Percentiles rank a stretch among this genome's conserved stretches.
These are phyloP conservation scores for Symbiodinium natans DNA, from an alignment of 73 alveolate genomes.

Conservation along the genomic window DNA sequence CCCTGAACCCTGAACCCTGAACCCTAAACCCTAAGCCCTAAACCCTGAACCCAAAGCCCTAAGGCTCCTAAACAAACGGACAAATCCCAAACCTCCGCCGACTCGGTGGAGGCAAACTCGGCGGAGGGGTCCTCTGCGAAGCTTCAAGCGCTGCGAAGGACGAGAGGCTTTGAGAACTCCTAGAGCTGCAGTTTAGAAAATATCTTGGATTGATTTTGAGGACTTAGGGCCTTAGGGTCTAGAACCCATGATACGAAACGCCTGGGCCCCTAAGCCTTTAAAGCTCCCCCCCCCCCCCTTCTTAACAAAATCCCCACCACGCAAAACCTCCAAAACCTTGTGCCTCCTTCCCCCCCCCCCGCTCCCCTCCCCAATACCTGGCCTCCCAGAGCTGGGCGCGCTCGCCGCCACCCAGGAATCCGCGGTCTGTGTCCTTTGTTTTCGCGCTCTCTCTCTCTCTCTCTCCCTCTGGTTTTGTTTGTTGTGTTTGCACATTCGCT, in stretches of 20 bases:
- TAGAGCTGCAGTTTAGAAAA: no score
- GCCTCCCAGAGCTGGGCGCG: background rate
- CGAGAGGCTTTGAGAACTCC: background rate
- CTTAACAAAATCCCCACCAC: no score
- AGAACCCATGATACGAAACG: no score
- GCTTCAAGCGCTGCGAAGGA: background rate
- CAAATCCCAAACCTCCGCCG: background rate
- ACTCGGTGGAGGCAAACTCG: slow-evolving; percentile 22
- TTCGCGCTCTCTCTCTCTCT: no score
- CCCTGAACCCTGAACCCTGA: background rate
- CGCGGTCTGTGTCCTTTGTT: background rate
- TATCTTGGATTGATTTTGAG: no score
- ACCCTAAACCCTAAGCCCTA: no score
- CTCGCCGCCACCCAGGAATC: background rate
- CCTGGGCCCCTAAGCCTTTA: background rate
- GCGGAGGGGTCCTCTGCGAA: slow-evolving; percentile 59
- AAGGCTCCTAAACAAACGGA: no score
- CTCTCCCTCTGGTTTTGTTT: no score
- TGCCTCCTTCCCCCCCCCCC: no score
- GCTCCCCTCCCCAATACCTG: no score
- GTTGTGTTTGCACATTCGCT: no score
- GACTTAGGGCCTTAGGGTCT: background rate
- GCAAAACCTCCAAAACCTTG: background rate
- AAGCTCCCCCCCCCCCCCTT: background rate
- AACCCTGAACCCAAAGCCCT: no score